These are phyloP conservation scores for Rhodomyrtus psidioides DNA, from an alignment of 441 rosid genomes.

Conservation along the genomic window DNA sequence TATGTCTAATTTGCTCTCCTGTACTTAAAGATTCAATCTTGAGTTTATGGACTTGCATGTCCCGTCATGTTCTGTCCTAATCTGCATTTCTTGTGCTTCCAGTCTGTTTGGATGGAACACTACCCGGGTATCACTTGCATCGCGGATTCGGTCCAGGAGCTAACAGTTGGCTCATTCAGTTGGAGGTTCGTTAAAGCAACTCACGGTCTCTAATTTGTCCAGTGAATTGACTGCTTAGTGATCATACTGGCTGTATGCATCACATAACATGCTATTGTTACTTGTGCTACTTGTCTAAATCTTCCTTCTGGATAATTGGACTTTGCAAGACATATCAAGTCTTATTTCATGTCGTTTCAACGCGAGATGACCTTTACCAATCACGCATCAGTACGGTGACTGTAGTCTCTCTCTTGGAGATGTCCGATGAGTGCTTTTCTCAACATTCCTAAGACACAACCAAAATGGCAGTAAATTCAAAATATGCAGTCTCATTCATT, in stretches of 20 bases:
- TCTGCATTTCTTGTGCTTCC: slow-evolving; percentile 8
- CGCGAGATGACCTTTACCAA: neutral
- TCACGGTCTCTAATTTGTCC: neutral
- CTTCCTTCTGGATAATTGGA: neutral
- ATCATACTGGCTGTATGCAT: neutral
- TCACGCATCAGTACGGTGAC: neutral
- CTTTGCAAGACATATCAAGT: neutral
- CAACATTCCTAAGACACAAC: neutral
- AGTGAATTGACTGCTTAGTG: neutral
- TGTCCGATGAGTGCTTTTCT: neutral
- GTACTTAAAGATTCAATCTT: neutral
- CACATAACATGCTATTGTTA: neutral
- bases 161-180: slow-evolving; percentile 85
- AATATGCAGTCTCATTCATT: neutral
- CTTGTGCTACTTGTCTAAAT: neutral
- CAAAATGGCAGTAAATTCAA: neutral
- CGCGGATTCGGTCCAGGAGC: slow-evolving; percentile 83
- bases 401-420: neutral
- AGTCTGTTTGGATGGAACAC: slow-evolving; percentile 97
- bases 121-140: slow-evolving; percentile 92
- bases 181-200: slow-evolving; percentile 55
- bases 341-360: neutral
- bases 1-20: neutral
- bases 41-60: neutral
- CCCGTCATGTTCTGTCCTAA: neutral